Base-by-base conservation (phyloP, 1,284 basidiomycete species). In the Mrakiaceae sp. region DNA sequence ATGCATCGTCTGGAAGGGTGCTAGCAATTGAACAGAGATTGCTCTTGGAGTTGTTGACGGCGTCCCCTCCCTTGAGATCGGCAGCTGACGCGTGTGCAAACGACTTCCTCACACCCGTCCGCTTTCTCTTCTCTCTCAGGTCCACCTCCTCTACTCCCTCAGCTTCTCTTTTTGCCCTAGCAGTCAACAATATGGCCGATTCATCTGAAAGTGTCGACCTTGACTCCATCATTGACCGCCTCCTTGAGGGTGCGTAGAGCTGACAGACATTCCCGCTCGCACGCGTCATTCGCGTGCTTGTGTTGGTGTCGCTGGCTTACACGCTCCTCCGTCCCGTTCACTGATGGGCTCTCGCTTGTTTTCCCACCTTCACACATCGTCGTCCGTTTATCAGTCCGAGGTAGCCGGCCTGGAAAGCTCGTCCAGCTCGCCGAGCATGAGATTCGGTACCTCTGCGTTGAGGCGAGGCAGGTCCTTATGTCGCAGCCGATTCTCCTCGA, bases 211-310 rank as follows among this genome's bases (percentile, higher is more conserved):
- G 55, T 7, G 93, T 96, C 78, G 93, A 96, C 83, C 84, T 97
- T 70, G 93, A 97, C 81, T 94, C 91, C 78, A 90, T 96, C 81
- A 96, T 97, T 76, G 93, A 96, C 85, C 84, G 92, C 68, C 82
- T 96, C 70, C 81, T 96, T 70, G 93, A 96, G 86, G 93, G 93
- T 93, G 80, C 80, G 88, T 79, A 2, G 9, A 27, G 27, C 27
- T 27, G 27, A 27, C 27, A 27, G 27, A 27, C 27, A 27, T 27
- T 27, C 27, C 27, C 27, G 27, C 27, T 27, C 27, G 74, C 44
- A 75, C 27, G 14, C 4, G 6, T 54, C 12, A 27, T 12, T 43
- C 14, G n/a, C 27, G 39, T 11, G 12, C 14, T 42, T 5, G 12
- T 57, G 52, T 14, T 59, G 49, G 43, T 44, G 8, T 58, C 46